A percentile compares a stretch with the other conserved stretches of the same genome.
Conservation (phyloP, 2,329 filamentous ascomycete genomes). For the Alternaria conjuncta region DNA sequence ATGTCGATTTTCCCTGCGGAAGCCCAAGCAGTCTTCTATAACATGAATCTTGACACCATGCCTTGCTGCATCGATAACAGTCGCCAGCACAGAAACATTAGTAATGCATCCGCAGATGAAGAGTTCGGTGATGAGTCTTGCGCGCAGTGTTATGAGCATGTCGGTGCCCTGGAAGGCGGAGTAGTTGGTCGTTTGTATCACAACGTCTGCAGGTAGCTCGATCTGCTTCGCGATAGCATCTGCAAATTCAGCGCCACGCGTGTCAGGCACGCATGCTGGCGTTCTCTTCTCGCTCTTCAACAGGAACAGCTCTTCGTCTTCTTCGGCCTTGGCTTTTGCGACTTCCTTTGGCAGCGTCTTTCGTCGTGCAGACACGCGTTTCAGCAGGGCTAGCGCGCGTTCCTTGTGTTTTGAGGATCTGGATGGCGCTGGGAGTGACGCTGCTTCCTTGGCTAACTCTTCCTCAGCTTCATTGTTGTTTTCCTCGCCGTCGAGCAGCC, state of each 20-base stretch:
- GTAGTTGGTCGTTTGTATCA: slow-evolving; percentile 77
- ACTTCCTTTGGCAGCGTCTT: slow-evolving; percentile 36
- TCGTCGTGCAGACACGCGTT: slow-evolving; percentile 43
- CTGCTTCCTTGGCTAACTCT: slow-evolving; percentile 25
- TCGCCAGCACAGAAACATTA: slow-evolving; percentile 89
- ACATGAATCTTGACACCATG: slow-evolving; percentile 88
- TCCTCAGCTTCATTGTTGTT: slow-evolving; percentile 45
- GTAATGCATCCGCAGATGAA: slow-evolving; percentile 87
- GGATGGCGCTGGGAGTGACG: slow-evolving; percentile 39
- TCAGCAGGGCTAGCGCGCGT: slow-evolving; percentile 47
- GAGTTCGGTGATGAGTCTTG: slow-evolving; percentile 85
- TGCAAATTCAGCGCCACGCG: slow-evolving; percentile 58
- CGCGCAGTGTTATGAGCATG: slow-evolving; percentile 78
- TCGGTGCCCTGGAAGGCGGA: slow-evolving; percentile 82
- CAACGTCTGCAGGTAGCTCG: slow-evolving; percentile 57
- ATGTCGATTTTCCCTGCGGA: slow-evolving; percentile 72
- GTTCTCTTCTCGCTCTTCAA: slow-evolving; percentile 45
- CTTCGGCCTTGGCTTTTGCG: slow-evolving; percentile 38
- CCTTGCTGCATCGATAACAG: slow-evolving; percentile 85
- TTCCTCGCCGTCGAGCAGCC: slow-evolving; percentile 44
- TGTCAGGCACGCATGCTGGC: slow-evolving; percentile 52
- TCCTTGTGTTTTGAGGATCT: slow-evolving; percentile 45
- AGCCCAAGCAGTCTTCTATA: slow-evolving; percentile 88
- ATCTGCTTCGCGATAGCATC: slow-evolving; percentile 59
- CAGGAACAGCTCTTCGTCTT: slow-evolving; percentile 57